Evolutionary conservation across 2,329 filamentous ascomycete species (phyloP).

Genomic region (Epichloe elymi): DNA sequence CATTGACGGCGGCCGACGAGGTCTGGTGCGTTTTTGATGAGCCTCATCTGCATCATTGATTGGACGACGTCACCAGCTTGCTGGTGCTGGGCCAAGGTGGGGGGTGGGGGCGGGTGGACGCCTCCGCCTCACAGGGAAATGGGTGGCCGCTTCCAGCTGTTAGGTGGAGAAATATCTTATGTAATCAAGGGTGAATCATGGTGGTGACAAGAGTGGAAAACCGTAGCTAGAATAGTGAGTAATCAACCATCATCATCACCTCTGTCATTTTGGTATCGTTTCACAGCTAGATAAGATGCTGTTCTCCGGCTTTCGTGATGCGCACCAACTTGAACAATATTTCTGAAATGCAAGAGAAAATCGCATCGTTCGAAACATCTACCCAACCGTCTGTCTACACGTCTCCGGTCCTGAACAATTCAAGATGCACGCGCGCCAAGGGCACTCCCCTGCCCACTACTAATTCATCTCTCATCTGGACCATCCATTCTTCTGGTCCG

Average conservation of each 20-base stretch:
- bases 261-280: no score
- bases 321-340: no score
- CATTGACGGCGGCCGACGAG: background rate
- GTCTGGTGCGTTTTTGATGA: background rate
- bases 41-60: constrained; percentile 1
- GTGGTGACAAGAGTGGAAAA: no score
- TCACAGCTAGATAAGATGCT: no score
- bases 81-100: background rate
- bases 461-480: constrained; percentile 37
- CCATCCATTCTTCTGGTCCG: constrained; percentile 56
- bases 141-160: no score
- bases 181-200: no score
- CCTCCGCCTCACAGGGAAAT: background rate
- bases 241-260: no score
- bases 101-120: background rate
- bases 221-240: no score
- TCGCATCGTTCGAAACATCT: background rate
- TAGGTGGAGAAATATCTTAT: no score
- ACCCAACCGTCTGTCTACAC: constrained; percentile 9
- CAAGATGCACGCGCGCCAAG: constrained; percentile 43
- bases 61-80: background rate
- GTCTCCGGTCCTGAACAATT: constrained; percentile 47
- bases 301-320: no score
- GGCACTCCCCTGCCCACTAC: constrained; percentile 37
- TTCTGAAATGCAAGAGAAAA: background rate